Conservation (phyloP, 345 rosid species). For the Eucalyptus tenuipes region DNA sequence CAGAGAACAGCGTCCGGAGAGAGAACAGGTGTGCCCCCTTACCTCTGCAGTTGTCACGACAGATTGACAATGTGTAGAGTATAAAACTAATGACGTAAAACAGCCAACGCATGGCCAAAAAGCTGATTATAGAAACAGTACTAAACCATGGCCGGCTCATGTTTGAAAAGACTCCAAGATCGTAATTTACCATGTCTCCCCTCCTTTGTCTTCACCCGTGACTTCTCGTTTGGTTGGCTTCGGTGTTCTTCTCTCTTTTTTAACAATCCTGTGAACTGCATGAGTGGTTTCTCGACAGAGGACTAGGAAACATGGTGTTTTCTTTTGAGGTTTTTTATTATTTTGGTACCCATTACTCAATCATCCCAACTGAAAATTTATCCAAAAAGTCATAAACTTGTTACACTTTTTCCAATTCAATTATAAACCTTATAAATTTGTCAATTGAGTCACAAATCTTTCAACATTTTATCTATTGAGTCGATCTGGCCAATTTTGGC, state of each 20-base stretch:
- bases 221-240: neutral
- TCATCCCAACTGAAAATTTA: neutral
- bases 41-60: neutral
- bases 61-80: neutral
- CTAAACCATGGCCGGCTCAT: neutral
- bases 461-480: too few species aligned
- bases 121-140: neutral
- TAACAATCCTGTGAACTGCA: neutral
- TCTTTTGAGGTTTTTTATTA: neutral
- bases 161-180: neutral
- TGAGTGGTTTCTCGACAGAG: neutral
- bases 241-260: neutral
- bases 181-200: neutral
- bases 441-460: too few species aligned
- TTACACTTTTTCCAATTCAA: accelerated
- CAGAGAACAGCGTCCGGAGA: neutral
- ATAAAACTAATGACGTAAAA: neutral
- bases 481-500: accelerated
- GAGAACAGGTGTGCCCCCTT: neutral
- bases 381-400: accelerated
- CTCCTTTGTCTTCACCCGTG: neutral
- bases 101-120: neutral
- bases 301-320: neutral
- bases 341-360: neutral
- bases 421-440: accelerated